A percentile compares a stretch with the other conserved stretches of the same genome.
These are phyloP conservation scores for Epipyxis sp. DNA, from an alignment of 108 stramenopile genomes.

Conservation along the genomic window DNA sequence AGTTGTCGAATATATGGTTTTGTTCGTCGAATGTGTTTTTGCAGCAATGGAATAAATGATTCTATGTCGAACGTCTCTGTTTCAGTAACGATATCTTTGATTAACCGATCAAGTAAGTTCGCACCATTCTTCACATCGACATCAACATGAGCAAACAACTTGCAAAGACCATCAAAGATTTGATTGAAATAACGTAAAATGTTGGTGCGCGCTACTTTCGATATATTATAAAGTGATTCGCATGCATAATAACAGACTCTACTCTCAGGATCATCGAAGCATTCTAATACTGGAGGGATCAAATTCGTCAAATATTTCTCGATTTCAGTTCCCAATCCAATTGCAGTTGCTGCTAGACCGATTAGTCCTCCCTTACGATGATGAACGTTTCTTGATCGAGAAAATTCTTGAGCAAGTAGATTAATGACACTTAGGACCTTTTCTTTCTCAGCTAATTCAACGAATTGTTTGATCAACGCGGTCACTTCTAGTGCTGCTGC, in stretches of 20 bases:
- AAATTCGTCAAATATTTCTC: conserved; percentile 65
- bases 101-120: conserved; percentile 81
- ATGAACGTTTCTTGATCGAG: conserved; percentile 90
- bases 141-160: conserved; percentile 91
- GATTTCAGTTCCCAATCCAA: conserved; percentile 71
- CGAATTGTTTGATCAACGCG: conserved; percentile 76
- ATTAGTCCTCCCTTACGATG: conserved; percentile 97
- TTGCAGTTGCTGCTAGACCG: conserved; percentile 89
- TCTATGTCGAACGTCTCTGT: conserved; percentile 83
- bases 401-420: conserved; percentile 87
- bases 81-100: conserved; percentile 96
- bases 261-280: conserved; percentile 93
- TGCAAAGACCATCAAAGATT: conserved; percentile 91
- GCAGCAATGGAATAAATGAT: conserved; percentile 86
- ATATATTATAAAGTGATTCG: conserved; percentile 93
- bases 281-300: conserved; percentile 90
- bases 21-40: conserved; percentile 86
- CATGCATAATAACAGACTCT: conserved; percentile 97
- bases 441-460: conserved; percentile 54
- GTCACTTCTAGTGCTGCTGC: conserved; percentile 95
- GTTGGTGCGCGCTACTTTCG: conserved; percentile 79
- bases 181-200: conserved; percentile 83
- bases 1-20: conserved; percentile 95
- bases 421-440: conserved; percentile 77
- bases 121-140: conserved; percentile 97